Evolutionary conservation across 495 filamentous ascomycete species (phyloP).

Genomic region (Penicillium fimorum): DNA sequence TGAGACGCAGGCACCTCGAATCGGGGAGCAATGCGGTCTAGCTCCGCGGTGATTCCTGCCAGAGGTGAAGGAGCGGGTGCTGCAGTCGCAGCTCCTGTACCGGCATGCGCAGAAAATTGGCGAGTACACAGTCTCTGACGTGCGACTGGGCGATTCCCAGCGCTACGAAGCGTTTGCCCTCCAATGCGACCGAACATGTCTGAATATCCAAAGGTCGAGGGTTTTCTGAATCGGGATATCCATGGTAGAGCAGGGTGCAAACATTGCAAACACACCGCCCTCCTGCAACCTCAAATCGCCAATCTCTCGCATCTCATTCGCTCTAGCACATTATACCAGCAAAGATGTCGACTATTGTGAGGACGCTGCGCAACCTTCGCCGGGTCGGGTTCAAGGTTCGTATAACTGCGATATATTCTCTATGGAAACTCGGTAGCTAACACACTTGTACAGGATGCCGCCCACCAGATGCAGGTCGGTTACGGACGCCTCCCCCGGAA

Average conservation of each 20-base stretch:
- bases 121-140: constrained; percentile 37
- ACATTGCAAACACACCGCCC: constrained; percentile 38
- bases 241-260: constrained; percentile 28
- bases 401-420: constrained; percentile 2
- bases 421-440: constrained; percentile 27
- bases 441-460: constrained; percentile 64
- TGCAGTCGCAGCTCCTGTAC: constrained; percentile 22
- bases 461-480: constrained; percentile 86
- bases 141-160: constrained; percentile 30
- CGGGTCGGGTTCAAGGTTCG: constrained; percentile 82
- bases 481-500: constrained; percentile 14
- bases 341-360: constrained; percentile 86
- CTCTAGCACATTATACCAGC: constrained; percentile 25
- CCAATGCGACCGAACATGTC: constrained; percentile 45
- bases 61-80: constrained; percentile 40
- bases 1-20: constrained; percentile 83
- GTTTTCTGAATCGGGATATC: constrained; percentile 28
- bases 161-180: constrained; percentile 38
- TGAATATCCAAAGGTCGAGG: constrained; percentile 4
- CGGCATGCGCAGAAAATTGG: constrained; percentile 41
- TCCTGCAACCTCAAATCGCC: constrained; percentile 22
- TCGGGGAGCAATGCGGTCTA: constrained; percentile 84
- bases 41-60: constrained; percentile 66
- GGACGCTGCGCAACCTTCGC: constrained; percentile 83
- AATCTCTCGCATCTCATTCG: constrained; percentile 22